Base-by-base conservation (phyloP, 805 yeast species). In the Metschnikowia continentalis region DNA sequence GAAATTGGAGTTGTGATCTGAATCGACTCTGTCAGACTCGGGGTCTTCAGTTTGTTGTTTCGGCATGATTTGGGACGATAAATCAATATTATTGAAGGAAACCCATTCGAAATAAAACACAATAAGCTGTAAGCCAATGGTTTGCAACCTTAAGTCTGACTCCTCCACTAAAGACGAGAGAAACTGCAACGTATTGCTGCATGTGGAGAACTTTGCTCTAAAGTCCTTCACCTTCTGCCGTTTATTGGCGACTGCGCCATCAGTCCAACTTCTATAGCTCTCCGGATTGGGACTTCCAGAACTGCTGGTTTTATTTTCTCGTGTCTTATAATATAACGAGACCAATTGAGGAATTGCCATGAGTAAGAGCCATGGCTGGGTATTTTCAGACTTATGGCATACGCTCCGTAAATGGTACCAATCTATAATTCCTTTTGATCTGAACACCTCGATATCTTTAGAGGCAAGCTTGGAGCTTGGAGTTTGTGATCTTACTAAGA, bases 331-430 rank as follows among this genome's bases (percentile, higher is more conserved):
- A 49, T 65, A 77, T 2, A 66, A 45, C 0, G 48, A 37, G 0
- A 77, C 32, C 2, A 79, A 54, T 37, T 59, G 66, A 0, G 66
- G 49, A 6, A 74, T 30, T 0, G 79, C 81, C 6, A 60, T 48
- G 1, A 67, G 47, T 3, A 71, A 54, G 11, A 80, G 60, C 85
- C 85, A 81, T 0, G 71, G 62, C 7, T 52, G 55, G 40, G 50
- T 42, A 32, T 60, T 50, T 10, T 52, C 37, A 5, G 66, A 55
- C n/a, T 35, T 47, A 35, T 69, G 54, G 38, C 54, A 58, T 1
- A 69, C 59, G 5, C 65, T 54, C 6, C 49, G 54, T 10, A 70
- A 53, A 6, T 55, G 49, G 43, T 66, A 68, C 74, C 73, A 67
- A 20, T 36, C 46, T 6, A 42, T n/a, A 15, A 13, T 26, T 15